Percentiles rank a stretch among this genome's conserved stretches.
phyloP scores from a whole-genome alignment of 805 yeast genomes.

The Monosporozyma solicola region DNA sequence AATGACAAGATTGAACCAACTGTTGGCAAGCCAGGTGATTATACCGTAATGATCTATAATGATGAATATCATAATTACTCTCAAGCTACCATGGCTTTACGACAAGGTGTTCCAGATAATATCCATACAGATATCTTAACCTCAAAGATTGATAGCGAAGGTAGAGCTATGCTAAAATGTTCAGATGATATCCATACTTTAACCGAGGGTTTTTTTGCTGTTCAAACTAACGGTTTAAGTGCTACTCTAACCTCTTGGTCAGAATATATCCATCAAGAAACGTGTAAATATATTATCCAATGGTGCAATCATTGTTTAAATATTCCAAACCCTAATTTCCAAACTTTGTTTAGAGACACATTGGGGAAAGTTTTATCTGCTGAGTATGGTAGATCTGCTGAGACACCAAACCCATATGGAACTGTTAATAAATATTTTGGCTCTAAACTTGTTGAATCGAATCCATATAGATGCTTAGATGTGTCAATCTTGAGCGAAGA shows the following conservation, averaged over 20 bases:
- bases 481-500: conserved; percentile 29
- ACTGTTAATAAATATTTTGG: conserved; percentile 19
- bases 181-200: conserved; percentile 22
- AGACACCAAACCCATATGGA: conserved; percentile 19
- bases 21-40: conserved; percentile 24
- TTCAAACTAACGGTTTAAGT: conserved; percentile 43
- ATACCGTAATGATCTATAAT: conserved; percentile 59
- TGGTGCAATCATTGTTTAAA: conserved; percentile 42
- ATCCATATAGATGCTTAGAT: conserved; percentile 20
- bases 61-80: conserved; percentile 62
- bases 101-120: conserved; percentile 31
- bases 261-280: conserved; percentile 42
- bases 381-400: conserved; percentile 9
- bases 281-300: conserved; percentile 36
- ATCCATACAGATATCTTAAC: conserved; percentile 31
- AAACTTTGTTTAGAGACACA: conserved; percentile 32
- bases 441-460: conserved; percentile 9
- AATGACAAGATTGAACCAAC: conserved; percentile 2
- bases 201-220: conserved; percentile 32
- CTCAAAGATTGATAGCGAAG: conserved; percentile 38
- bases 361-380: conserved; percentile 39
- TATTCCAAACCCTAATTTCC: conserved; percentile 33
- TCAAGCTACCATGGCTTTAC: conserved; percentile 44
- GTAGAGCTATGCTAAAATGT: conserved; percentile 41
- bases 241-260: conserved; percentile 45